Base-by-base conservation (phyloP, 129 eudicot genomes). In the Flaveria bidentis region DNA sequence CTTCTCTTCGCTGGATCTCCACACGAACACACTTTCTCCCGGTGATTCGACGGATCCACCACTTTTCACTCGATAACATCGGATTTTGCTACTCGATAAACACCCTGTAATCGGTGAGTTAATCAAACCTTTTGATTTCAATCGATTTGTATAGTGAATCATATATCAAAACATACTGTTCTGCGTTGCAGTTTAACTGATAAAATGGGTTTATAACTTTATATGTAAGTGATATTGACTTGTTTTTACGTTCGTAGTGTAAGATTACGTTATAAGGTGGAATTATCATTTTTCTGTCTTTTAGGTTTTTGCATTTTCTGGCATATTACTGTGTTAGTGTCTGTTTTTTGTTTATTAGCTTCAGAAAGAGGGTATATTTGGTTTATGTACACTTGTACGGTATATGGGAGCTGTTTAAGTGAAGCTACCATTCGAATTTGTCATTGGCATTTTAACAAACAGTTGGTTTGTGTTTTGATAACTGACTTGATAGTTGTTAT, bases 61-160 rank as follows among this genome's bases (percentile, higher is more conserved):
- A 23, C 10, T 67, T 22, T 42, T 45, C 72, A 42, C 30, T n/a
- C 33, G 3, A n/a, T 4, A 0, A 3, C 22, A 30, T 25, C 22
- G 60, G 18, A 47, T 47, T 46, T 49, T 3, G 15, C 45, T 33
- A 30, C 41, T 36, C 7, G 41, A 36, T 36, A 36, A 36, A 36
- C 41, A 36, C 1, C 61, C 61, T 51, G 49, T 75, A 75, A 62
- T 3, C 62, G 33, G 78, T 75, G 9, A 25, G 49, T 45, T 45
- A 25, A 25, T 62, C 5, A 46, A 11, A 55, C 28, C 26, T 26
- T 49, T 45, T 74, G 9, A 58, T 73, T 73, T 72, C 15, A 16
- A 15, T 56, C 20, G 36, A 74, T 62, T 46, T 9, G 5, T 62
- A 23, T 14, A 16, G 28, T 26, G 14, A 46, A 23, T 39, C 22